These are phyloP conservation scores for Colletotrichum costaricense DNA, from an alignment of 2,329 filamentous ascomycete genomes.

Conservation along the genomic window DNA sequence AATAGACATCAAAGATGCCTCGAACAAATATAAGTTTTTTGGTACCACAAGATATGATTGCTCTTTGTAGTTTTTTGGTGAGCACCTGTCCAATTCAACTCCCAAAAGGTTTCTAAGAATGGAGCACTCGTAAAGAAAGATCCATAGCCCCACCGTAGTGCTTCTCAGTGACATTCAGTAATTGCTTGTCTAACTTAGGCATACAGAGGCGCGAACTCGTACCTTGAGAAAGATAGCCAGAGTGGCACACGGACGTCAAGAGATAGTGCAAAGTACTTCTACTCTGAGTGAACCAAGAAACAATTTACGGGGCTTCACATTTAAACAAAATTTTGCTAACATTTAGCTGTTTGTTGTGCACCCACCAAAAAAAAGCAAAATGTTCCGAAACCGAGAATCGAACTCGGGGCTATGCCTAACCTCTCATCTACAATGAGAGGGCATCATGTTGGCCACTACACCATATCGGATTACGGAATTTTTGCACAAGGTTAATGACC, in stretches of 20 bases:
- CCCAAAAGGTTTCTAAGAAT: neutral
- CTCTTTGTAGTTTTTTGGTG: neutral
- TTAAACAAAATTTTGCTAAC: too few relatives aligned
- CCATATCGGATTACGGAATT: conserved; percentile 9
- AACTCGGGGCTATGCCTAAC: conserved; percentile 35
- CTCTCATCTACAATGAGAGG: neutral
- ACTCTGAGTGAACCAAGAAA: too few relatives aligned
- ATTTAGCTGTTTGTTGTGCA: too few relatives aligned
- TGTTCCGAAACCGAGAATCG: conserved; percentile 35
- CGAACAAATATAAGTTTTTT: too few relatives aligned
- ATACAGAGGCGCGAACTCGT: neutral
- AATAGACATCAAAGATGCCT: too few relatives aligned
- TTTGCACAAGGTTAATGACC: too few relatives aligned
- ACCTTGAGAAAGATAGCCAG: neutral
- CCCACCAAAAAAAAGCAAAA: neutral
- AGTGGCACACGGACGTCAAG: neutral
- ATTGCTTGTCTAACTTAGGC: neutral
- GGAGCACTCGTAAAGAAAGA: neutral
- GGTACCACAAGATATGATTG: too few relatives aligned
- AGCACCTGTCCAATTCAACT: neutral
- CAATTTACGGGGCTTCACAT: too few relatives aligned
- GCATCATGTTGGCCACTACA: conserved; percentile 35
- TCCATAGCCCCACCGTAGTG: neutral
- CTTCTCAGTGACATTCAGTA: neutral
- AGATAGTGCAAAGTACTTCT: too few relatives aligned